Evolutionary conservation across 441 rosid genomes (phyloP).

Genomic region (Populus tomentosa): DNA sequence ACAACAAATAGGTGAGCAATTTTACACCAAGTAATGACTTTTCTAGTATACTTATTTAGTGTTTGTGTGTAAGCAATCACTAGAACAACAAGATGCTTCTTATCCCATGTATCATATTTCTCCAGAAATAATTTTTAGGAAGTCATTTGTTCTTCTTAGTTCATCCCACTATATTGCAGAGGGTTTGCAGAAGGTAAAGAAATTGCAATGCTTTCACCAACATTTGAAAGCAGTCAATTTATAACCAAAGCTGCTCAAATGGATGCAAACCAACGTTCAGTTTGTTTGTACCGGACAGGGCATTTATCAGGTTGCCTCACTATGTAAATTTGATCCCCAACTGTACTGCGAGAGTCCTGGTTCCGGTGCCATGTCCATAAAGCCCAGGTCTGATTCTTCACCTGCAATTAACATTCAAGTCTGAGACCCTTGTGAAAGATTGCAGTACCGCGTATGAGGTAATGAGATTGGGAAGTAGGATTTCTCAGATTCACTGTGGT

Average conservation of each 20-base stretch:
- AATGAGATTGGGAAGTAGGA: background rate
- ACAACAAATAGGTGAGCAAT: background rate
- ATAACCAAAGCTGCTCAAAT: slow-evolving; percentile 4
- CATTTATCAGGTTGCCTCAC: slow-evolving; percentile 46
- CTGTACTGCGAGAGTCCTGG: slow-evolving; percentile 30
- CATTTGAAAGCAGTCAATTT: background rate
- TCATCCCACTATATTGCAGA: background rate
- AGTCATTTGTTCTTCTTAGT: background rate
- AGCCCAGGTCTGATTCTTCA: slow-evolving; percentile 53
- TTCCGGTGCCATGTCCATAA: slow-evolving; percentile 57
- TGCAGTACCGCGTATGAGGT: background rate
- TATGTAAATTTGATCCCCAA: slow-evolving; percentile 43
- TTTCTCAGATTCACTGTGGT: background rate
- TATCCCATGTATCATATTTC: background rate
- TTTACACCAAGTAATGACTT: background rate
- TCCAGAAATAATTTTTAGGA: background rate
- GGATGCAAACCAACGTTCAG: slow-evolving; percentile 7
- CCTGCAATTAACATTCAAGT: slow-evolving; percentile 28
- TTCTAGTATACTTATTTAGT: background rate
- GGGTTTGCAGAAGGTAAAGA: background rate
- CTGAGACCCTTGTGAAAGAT: background rate
- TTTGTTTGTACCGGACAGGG: background rate
- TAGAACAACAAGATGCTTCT: background rate
- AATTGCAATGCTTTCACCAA: background rate
- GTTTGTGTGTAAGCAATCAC: background rate